Base-by-base conservation (phyloP, 2,329 filamentous ascomycete genomes). In the Alternaria tenuissima region DNA sequence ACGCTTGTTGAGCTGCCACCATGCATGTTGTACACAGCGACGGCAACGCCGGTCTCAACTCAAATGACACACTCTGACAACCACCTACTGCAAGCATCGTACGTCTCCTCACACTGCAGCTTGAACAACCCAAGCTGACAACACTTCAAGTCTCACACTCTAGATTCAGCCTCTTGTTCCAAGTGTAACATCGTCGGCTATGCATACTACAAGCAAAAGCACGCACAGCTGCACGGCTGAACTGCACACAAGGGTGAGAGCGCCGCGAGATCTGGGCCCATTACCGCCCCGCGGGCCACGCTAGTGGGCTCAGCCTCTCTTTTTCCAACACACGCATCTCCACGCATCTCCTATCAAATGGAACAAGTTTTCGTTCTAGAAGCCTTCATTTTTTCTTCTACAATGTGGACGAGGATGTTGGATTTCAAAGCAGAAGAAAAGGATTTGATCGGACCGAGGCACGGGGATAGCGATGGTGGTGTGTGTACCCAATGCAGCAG, bases 91-190 rank as follows among this genome's bases (percentile, higher is more conserved):
- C 39, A 46, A 18, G 26, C 16, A 46, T 46, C 26, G 28, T 22
- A 36, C 20, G 43, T 22, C 14, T 44, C 6, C 30, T 24, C 20
- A 38, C 52, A 55, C 41, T 34, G 22, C 52, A 55, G 32, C 30
- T 46, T n/a, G 20, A 9, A 55, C 41, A 22, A 55, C 22, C 12
- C 41, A 46, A 55, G 41, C 52, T 55, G 41, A 55, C 30, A 49
- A 32, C 20, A 49, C 46, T 24, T n/a, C 32, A 38, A 36, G 32
- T 49, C 46, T 49, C 11, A 38, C 32, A 38, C 46, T 26, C 46
- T 36, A 48, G 46, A 44, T 34, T 54, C 52, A 54, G 52, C 52
- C 52, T 54, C 39, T 34, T 43, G 3, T 20, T 26, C 52, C 11
- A 28, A 18, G 28, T 24, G 52, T n/a, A 34, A 55, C 52, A 14